These are phyloP conservation scores for Ogataea henricii DNA, from an alignment of 805 yeast genomes.

Conservation along the genomic window DNA sequence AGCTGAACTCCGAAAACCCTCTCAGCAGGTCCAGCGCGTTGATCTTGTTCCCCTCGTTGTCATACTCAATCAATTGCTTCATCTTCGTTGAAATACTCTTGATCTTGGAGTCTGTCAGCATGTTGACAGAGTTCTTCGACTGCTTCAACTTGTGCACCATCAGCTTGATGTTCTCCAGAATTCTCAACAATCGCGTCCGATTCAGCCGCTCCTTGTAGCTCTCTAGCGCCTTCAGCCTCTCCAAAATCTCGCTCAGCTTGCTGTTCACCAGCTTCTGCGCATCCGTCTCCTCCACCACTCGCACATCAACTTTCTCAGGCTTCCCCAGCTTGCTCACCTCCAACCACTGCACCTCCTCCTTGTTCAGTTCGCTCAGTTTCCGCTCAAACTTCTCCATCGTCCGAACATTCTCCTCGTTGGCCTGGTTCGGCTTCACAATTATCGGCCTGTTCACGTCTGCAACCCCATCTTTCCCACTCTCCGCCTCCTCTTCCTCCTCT, in stretches of 20 bases:
- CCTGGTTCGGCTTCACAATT: slow-evolving; percentile 56
- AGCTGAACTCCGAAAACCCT: slow-evolving; percentile 32
- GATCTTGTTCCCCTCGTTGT: slow-evolving; percentile 27
- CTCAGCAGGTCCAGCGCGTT: slow-evolving; percentile 37
- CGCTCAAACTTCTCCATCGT: slow-evolving; percentile 48
- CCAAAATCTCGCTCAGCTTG: slow-evolving; percentile 20
- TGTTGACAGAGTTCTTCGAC: slow-evolving; percentile 24
- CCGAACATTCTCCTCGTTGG: slow-evolving; percentile 52
- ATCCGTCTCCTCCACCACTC: slow-evolving; percentile 7
- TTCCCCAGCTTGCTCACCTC: slow-evolving; percentile 9
- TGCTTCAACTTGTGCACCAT: slow-evolving; percentile 30
- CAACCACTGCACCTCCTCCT: slow-evolving; percentile 52
- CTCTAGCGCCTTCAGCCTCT: slow-evolving; percentile 16
- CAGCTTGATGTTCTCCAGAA: slow-evolving; percentile 41
- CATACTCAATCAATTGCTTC: slow-evolving; percentile 22
- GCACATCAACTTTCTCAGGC: slow-evolving; percentile 18
- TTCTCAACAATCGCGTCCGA: slow-evolving; percentile 13
- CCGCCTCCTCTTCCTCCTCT: slow-evolving; percentile 25
- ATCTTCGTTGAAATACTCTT: slow-evolving; percentile 23
- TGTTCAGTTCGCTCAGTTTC: slow-evolving; percentile 44
- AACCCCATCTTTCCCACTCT: slow-evolving; percentile 12
- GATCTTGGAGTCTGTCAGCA: slow-evolving; percentile 25
- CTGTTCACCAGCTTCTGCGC: slow-evolving; percentile 8
- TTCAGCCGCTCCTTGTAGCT: slow-evolving; percentile 11
- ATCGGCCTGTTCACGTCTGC: slow-evolving; percentile 33